These are phyloP conservation scores for Boechera divaricarpa DNA, from an alignment of 345 rosid genomes.

Conservation along the genomic window DNA sequence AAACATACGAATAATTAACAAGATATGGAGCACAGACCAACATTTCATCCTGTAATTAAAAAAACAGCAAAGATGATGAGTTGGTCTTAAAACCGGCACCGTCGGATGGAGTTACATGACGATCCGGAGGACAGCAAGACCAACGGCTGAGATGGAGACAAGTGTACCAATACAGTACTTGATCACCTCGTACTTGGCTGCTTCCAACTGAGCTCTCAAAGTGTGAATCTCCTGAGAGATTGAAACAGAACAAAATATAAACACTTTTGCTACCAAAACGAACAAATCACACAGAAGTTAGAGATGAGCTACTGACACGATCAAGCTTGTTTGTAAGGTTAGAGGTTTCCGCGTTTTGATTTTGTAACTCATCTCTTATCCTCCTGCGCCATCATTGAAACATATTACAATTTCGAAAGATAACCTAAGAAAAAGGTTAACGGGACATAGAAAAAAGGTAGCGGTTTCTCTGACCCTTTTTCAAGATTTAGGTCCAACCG, in stretches of 20 bases:
- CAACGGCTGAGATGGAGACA: constrained; percentile 87
- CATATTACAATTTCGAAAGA: background rate
- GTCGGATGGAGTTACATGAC: constrained; percentile 52
- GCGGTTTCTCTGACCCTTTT: constrained; percentile 62
- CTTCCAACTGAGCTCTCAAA: constrained; percentile 84
- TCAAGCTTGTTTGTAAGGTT: constrained; percentile 90
- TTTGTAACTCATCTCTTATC: constrained; percentile 77
- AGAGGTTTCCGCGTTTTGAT: constrained; percentile 72
- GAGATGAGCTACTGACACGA: constrained; percentile 53
- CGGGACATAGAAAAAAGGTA: constrained; percentile 10
- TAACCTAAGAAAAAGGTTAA: background rate
- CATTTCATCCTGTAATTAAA: constrained; percentile 26
- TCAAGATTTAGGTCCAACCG: constrained; percentile 95
- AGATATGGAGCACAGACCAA: constrained; percentile 35
- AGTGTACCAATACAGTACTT: constrained; percentile 91
- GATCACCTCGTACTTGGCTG: constrained; percentile 84
- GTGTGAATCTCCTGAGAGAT: constrained; percentile 79
- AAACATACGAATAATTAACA: constrained; percentile 32
- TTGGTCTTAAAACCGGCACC: constrained; percentile 34
- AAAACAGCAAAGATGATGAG: constrained; percentile 37
- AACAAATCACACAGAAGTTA: background rate
- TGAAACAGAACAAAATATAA: constrained; percentile 16
- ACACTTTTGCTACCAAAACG: background rate
- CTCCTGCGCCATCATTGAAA: constrained; percentile 53
- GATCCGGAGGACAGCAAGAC: constrained; percentile 83